phyloP scores from a whole-genome alignment of 768 basidiomycete genomes.

The Trametes villosa region DNA sequence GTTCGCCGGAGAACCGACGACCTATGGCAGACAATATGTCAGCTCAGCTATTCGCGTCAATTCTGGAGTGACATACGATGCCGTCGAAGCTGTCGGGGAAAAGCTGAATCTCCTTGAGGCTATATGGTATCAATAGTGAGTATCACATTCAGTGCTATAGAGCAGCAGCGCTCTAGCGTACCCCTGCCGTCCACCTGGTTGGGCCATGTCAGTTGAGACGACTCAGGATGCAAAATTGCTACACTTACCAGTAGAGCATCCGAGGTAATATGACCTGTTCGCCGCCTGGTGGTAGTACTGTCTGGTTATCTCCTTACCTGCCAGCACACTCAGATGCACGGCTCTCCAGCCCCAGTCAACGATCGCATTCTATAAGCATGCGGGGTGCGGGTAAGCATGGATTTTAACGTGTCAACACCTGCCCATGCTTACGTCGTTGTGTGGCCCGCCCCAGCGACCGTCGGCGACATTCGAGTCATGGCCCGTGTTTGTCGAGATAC shows the following conservation, averaged over 20 bases:
- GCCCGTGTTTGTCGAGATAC: slow-evolving; percentile 28
- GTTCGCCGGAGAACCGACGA: slow-evolving; percentile 35
- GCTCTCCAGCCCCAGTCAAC: slow-evolving; percentile 34
- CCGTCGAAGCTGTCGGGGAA: slow-evolving; percentile 39
- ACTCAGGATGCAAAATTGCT: not conserved
- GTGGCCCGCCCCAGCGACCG: slow-evolving; percentile 23
- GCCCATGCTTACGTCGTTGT: slow-evolving; percentile 26
- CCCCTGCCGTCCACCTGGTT: slow-evolving; percentile 33
- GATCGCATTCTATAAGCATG: slow-evolving; percentile 26
- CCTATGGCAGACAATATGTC: slow-evolving; percentile 2
- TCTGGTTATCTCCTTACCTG: slow-evolving; percentile 31
- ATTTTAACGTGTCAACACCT: no score
- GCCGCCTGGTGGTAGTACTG: slow-evolving; percentile 28
- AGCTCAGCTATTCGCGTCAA: not conserved
- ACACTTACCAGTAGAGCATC: slow-evolving; percentile 33
- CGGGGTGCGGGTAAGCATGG: not conserved
- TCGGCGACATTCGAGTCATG: slow-evolving; percentile 13
- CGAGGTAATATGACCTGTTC: slow-evolving; percentile 32
- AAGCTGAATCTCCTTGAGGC: slow-evolving; percentile 24
- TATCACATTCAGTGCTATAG: no score
- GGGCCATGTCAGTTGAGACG: not conserved
- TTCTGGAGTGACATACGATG: slow-evolving; percentile 20
- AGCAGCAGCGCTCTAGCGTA: no score
- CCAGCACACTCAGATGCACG: slow-evolving; percentile 29
- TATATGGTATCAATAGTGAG: not conserved